These are phyloP conservation scores for Cairneyella variabilis DNA, from an alignment of 495 filamentous ascomycete genomes.

Conservation along the genomic window DNA sequence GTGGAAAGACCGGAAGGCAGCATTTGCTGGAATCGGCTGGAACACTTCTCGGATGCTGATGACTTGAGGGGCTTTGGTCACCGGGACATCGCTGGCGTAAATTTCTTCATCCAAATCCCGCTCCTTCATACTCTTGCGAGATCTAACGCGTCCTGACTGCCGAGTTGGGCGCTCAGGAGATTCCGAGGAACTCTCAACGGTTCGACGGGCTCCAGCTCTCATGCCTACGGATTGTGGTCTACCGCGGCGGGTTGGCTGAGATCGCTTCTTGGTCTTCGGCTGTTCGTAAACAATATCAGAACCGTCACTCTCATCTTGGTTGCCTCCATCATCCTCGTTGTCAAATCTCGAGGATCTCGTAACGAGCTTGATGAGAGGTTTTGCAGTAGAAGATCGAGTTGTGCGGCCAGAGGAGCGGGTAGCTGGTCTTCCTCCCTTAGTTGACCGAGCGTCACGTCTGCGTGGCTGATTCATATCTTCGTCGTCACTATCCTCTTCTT, in stretches of 20 bases:
- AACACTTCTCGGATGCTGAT: conserved; percentile 68
- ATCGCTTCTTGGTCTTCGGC: conserved; percentile 5
- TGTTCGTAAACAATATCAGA: conserved; percentile 19
- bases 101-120: conserved; percentile 54
- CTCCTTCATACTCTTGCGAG: conserved; percentile 60
- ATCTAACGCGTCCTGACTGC: conserved; percentile 46
- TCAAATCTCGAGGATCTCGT: conserved; percentile 3
- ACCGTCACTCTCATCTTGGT: conserved; percentile 22
- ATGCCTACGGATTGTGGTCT: conserved; percentile 5
- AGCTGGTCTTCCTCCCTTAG: not conserved
- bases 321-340: conserved; percentile 21
- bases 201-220: not conserved
- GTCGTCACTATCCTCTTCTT: not conserved
- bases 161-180: conserved; percentile 38
- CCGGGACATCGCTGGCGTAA: conserved; percentile 51
- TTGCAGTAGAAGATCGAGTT: conserved; percentile 10
- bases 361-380: conserved; percentile 12
- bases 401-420: conserved; percentile 6
- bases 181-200: conserved; percentile 16
- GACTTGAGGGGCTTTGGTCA: conserved; percentile 42
- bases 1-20: conserved; percentile 65
- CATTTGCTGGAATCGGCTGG: conserved; percentile 44
- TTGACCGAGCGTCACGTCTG: not conserved
- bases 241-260: not conserved
- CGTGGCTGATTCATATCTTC: not conserved